Conservation (phyloP, 768 basidiomycete species). For the Termitomyces sp. region DNA sequence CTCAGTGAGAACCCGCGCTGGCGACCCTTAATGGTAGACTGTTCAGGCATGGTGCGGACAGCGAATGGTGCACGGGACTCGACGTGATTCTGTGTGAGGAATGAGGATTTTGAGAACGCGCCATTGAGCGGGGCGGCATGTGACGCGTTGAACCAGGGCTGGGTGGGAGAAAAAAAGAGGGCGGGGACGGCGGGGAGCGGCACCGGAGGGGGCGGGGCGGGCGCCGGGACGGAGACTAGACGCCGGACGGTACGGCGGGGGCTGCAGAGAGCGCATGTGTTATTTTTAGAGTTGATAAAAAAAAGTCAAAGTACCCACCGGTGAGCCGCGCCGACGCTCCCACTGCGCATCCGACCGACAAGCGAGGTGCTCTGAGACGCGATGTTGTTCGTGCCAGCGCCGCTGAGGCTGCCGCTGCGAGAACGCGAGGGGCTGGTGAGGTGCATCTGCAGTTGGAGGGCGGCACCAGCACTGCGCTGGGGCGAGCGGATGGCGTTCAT, state of each 20-base stretch:
- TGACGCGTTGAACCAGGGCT: slow-evolving; percentile 8
- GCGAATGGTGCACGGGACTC: slow-evolving; percentile 5
- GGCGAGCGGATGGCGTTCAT: slow-evolving; percentile 61
- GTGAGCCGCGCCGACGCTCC: slow-evolving; percentile 42
- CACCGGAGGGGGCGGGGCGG: slow-evolving; percentile 39
- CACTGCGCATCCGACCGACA: slow-evolving; percentile 54
- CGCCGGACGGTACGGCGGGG: slow-evolving; percentile 40
- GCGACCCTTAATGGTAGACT: slow-evolving; percentile 22
- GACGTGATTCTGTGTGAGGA: neutral
- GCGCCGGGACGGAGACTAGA: slow-evolving; percentile 28
- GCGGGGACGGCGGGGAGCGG: slow-evolving; percentile 39
- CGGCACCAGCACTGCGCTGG: slow-evolving; percentile 46
- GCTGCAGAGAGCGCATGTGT: slow-evolving; percentile 24
- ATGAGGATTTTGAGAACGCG: slow-evolving; percentile 4
- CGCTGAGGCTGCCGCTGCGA: slow-evolving; percentile 45
- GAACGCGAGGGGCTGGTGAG: slow-evolving; percentile 39
- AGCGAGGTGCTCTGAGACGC: slow-evolving; percentile 39
- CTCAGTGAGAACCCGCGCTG: slow-evolving; percentile 32
- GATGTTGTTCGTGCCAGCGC: slow-evolving; percentile 14
- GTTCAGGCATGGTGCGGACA: slow-evolving; percentile 5
- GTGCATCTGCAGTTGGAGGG: slow-evolving; percentile 49
- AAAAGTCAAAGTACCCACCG: slow-evolving; percentile 21
- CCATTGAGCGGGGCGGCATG: slow-evolving; percentile 11
- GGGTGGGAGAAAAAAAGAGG: slow-evolving; percentile 16
- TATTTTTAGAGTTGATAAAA: slow-evolving; percentile 6